Base-by-base conservation (phyloP, 176 grass and related monocot genomes). In the Musa troglodytarum region DNA sequence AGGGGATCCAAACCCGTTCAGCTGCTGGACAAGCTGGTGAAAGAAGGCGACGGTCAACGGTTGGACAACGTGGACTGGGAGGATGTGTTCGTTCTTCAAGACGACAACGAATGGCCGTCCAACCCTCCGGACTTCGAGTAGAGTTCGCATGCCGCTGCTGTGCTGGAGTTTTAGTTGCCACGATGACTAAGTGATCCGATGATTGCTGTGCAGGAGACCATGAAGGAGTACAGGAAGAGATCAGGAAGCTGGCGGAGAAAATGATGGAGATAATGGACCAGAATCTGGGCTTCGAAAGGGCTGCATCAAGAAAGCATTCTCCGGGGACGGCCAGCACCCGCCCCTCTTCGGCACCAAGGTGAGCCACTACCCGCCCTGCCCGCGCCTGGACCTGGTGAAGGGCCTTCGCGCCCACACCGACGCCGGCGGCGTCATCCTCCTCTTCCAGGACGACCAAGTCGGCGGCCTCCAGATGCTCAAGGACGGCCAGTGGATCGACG, bases 371-470 rank as follows among this genome's bases (percentile, higher is more conserved):
- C 85, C 85, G 1, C 76, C 85, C 0, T 87, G 85, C 77, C 86
- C 89, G 3, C 87, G 87, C 17, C 87, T 81, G 50, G 90, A 96
- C 25, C 65, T 90, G 9, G 75, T 92, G 52, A 70, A 81, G 43
- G 93, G 93, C 17, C 89, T 97, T 26, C 87, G 93, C 11, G 83
- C 93, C n/a, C 93, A 92, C 83, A 97, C 93, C 4, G 90, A 97
- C 65, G 93, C 93, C 53, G 93, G 90, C 7, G 93, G 93, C 59
- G 83, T 96, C 77, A 92, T 96, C 74, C 73, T 96, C 21, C 87
- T 96, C 25, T 92, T 90, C 83, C 93, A 96, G 77, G 93, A 96
- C 52, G 93, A 96, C 81, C 85, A 72, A 54, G 77, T 90, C 16
- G 83, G 84, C 22, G 90, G 93, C 1, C 85, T 97, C 2, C 90